Evolutionary conservation across 768 basidiomycete genomes (phyloP).

Genomic region (Filobasidium floriforme): DNA sequence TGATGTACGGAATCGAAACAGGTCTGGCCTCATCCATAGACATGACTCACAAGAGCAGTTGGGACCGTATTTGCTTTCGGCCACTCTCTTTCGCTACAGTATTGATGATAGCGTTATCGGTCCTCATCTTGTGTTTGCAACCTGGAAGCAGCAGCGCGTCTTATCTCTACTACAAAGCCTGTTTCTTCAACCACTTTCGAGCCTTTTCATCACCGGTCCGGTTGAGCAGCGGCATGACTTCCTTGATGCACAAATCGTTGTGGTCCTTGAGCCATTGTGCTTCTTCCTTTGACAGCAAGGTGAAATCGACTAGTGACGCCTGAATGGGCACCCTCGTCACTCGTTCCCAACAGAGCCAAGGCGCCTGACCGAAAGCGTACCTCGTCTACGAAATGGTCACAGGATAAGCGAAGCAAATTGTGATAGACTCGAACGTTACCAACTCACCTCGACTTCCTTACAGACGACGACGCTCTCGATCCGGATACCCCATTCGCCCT

Average conservation of each 20-base stretch:
- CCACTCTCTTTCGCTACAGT: too few relatives aligned
- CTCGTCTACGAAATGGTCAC: slow-evolving; percentile 52
- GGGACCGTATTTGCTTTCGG: too few relatives aligned
- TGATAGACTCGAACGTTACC: background rate
- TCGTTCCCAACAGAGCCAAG: slow-evolving; percentile 83
- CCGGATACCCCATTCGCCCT: slow-evolving; percentile 78
- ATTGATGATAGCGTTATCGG: too few relatives aligned
- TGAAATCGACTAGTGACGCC: slow-evolving; percentile 75
- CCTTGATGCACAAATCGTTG: slow-evolving; percentile 32
- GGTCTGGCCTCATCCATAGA: too few relatives aligned
- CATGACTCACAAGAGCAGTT: too few relatives aligned
- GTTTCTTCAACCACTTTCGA: slow-evolving; percentile 36
- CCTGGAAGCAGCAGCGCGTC: too few relatives aligned
- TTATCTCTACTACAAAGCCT: background rate
- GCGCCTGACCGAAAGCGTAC: slow-evolving; percentile 59
- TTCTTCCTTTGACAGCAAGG: slow-evolving; percentile 76
- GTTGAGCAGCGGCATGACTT: slow-evolving; percentile 31
- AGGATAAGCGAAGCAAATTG: slow-evolving; percentile 10
- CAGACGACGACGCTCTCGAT: slow-evolving; percentile 82
- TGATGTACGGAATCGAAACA: too few relatives aligned
- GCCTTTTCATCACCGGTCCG: slow-evolving; percentile 32
- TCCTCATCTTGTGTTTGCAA: too few relatives aligned
- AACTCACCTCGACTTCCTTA: slow-evolving; percentile 56
- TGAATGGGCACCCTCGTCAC: slow-evolving; percentile 80
- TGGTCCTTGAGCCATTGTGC: slow-evolving; percentile 70